phyloP scores from a whole-genome alignment of 31 red algal genomes.

The Odonthalia washingtoniensis region DNA sequence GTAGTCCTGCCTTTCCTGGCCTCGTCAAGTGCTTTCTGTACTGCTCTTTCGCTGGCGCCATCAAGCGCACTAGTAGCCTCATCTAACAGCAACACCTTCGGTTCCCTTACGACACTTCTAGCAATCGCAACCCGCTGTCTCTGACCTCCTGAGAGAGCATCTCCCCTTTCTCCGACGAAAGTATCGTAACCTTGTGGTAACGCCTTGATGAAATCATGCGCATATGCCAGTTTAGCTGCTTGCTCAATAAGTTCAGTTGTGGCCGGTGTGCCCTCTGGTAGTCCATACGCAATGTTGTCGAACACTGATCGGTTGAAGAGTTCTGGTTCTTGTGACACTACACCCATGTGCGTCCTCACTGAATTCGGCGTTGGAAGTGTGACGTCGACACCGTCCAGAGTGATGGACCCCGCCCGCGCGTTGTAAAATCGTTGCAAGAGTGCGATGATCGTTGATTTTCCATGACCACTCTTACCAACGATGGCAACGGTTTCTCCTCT shows the following conservation, averaged over 20 bases:
- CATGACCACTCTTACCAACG: slow-evolving; percentile 88
- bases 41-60: slow-evolving; percentile 75
- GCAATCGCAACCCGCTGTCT: slow-evolving; percentile 95
- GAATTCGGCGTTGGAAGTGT: slow-evolving; percentile 38
- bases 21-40: slow-evolving; percentile 85
- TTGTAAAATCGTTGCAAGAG: slow-evolving; percentile 91
- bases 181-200: slow-evolving; percentile 88
- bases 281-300: slow-evolving; percentile 93
- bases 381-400: slow-evolving; percentile 70
- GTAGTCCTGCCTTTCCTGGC: slow-evolving; percentile 78
- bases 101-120: slow-evolving; percentile 75
- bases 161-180: slow-evolving; percentile 87
- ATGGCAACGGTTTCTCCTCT: slow-evolving; percentile 88
- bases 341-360: slow-evolving; percentile 83
- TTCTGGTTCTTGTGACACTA: slow-evolving; percentile 96
- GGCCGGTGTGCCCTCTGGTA: slow-evolving; percentile 68
- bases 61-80: slow-evolving; percentile 96
- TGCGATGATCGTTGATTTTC: slow-evolving; percentile 89
- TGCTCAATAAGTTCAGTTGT: slow-evolving; percentile 70
- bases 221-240: slow-evolving; percentile 89
- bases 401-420: slow-evolving; percentile 62
- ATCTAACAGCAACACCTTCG: slow-evolving; percentile 82
- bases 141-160: slow-evolving; percentile 88
- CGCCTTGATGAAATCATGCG: slow-evolving; percentile 78
- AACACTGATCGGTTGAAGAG: slow-evolving; percentile 90